These are phyloP conservation scores for Venturia carpophila DNA, from an alignment of 2,329 filamentous ascomycete species.

Conservation along the genomic window DNA sequence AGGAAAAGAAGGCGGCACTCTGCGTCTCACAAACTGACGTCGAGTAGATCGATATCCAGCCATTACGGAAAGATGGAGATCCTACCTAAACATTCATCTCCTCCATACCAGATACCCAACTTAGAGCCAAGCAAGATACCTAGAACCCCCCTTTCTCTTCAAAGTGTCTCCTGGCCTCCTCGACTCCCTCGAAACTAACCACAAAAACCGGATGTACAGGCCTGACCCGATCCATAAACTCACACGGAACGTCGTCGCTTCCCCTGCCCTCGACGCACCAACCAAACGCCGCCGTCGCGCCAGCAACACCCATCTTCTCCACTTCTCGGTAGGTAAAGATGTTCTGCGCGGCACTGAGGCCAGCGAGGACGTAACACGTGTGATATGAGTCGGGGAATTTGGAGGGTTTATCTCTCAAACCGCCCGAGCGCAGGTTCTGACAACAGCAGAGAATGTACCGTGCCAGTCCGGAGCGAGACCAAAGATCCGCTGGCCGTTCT, in stretches of 20 bases:
- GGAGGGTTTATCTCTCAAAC: conserved; percentile 86
- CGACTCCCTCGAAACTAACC: conserved; percentile 63
- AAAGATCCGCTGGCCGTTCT: conserved; percentile 44
- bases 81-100: no score
- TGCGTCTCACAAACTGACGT: no score
- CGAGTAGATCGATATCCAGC: no score
- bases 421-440: conserved; percentile 67
- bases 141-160: conserved; percentile 50
- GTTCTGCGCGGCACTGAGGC: conserved; percentile 76
- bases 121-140: not conserved
- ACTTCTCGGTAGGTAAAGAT: conserved; percentile 38
- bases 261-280: conserved; percentile 28
- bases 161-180: conserved; percentile 59
- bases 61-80: no score
- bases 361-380: conserved; percentile 82
- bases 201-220: conserved; percentile 79
- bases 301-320: conserved; percentile 19
- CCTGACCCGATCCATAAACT: conserved; percentile 60
- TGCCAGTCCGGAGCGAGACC: conserved; percentile 75
- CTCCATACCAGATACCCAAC: no score
- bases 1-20: no score
- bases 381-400: conserved; percentile 89
- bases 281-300: conserved; percentile 15
- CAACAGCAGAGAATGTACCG: conserved; percentile 87
- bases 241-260: conserved; percentile 52